phyloP scores from a whole-genome alignment of 345 rosid genomes.

The Hirschfeldia incana region DNA sequence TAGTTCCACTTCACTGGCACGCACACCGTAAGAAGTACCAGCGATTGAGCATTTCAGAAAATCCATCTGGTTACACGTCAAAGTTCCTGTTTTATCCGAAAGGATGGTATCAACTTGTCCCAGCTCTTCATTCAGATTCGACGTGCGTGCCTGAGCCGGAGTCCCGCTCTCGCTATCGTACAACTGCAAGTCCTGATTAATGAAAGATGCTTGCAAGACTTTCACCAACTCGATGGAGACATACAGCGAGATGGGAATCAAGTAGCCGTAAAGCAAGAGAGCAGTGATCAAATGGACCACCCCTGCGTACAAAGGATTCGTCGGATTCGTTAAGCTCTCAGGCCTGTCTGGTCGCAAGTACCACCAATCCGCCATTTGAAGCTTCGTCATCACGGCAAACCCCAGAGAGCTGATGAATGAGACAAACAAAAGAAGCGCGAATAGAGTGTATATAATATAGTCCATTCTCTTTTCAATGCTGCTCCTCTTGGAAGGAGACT shows the following conservation, averaged over 20 bases:
- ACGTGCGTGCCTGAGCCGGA: constrained; percentile 68
- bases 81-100: constrained; percentile 80
- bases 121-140: constrained; percentile 74
- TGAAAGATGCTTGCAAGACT: constrained; percentile 65
- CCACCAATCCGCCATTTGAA: constrained; percentile 60
- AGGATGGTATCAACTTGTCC: constrained; percentile 80
- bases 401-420: constrained; percentile 57
- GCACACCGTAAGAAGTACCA: constrained; percentile 62
- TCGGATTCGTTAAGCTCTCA: constrained; percentile 46
- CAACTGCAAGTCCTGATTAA: constrained; percentile 61
- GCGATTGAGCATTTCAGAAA: constrained; percentile 80
- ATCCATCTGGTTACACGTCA: constrained; percentile 84
- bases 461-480: constrained; percentile 71
- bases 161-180: constrained; percentile 58
- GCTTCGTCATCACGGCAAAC: constrained; percentile 40
- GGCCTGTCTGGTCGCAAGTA: constrained; percentile 50
- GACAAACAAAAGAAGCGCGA: constrained; percentile 51
- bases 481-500: constrained; percentile 72
- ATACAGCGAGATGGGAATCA: constrained; percentile 76
- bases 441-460: constrained; percentile 57
- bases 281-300: constrained; percentile 55
- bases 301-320: constrained; percentile 44
- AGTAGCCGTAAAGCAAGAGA: constrained; percentile 64
- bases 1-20: constrained; percentile 58
- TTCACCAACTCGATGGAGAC: constrained; percentile 78